Base-by-base conservation (phyloP, 768 basidiomycete species). In the Pleurotus ostreatus region DNA sequence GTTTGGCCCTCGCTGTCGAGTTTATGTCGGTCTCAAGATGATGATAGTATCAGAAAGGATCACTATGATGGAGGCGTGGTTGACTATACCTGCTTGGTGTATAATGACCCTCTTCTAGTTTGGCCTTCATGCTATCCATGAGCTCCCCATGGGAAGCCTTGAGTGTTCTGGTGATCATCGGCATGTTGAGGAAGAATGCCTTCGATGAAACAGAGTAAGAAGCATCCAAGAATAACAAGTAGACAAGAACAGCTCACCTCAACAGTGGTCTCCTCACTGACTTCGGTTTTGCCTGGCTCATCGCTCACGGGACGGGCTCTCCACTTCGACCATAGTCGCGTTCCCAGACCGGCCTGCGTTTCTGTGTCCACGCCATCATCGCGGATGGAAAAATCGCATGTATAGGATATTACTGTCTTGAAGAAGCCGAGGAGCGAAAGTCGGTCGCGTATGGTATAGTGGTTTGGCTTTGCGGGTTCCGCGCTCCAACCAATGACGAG, bases 151-250 rank as follows among this genome's bases (percentile, higher is more conserved):
- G 74, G n/a, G 70, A 62, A 11, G 60, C 63, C 44, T 55, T 61
- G 59, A 74, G 64, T 7, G 69, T 69, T 34, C 61, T 57, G 2
- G 65, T 46, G 46, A 76, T 69, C 51, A 66, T 75, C 1, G 73
- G 74, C 51, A 73, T 61, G 20, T 75, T 57, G 45, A 74, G 57
- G 57, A 66, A 71, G 34, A 72, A 57, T 5, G 61, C 65, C 75
- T 75, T 48, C 8, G 9, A 9, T 34, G 30, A 37, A 9, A 49
- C 43, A 53, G 20, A 37, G 18, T 25, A 74, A 2, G 74, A 53
- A 72, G 60, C 18, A 75, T 55, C 37, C 38, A 71, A 56, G 5
- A 61, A 64, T 73, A 73, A 47, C 11, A 39, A 4, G 30, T 46
- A 39, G 46, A 12, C 4, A n/a, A 34, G 9, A 34, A 34, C 0